Percentiles rank a stretch among this genome's conserved stretches.
phyloP scores from a whole-genome alignment of 2,329 filamentous ascomycete species.

The Calonectria pauciramosa region DNA sequence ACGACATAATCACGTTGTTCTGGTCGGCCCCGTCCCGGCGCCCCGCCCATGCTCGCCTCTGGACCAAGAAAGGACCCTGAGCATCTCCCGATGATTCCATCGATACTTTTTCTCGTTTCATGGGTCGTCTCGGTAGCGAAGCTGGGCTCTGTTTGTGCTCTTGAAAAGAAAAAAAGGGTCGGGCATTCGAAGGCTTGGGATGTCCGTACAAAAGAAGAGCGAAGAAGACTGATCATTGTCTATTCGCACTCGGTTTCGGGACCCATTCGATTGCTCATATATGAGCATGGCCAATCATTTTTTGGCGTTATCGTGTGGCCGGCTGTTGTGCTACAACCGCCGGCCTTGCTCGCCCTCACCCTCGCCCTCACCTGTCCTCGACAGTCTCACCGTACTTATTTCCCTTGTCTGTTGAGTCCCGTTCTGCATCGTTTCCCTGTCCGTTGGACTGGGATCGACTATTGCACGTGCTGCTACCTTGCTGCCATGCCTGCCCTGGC shows the following conservation, averaged over 20 bases:
- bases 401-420: slow-evolving; percentile 6
- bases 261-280: background rate
- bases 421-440: slow-evolving; percentile 18
- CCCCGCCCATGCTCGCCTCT: background rate
- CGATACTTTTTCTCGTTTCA: background rate
- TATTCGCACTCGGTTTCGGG: background rate
- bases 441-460: slow-evolving; percentile 17
- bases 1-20: slow-evolving; percentile 29
- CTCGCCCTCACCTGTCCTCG: slow-evolving; percentile 1
- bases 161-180: background rate
- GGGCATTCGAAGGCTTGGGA: background rate
- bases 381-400: background rate
- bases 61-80: slow-evolving; percentile 5
- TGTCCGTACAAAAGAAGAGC: background rate
- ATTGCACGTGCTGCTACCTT: slow-evolving; percentile 20
- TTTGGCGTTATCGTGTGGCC: background rate
- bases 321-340: background rate
- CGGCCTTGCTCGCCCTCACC: background rate
- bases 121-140: slow-evolving; percentile 19
- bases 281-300: background rate
- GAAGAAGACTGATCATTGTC: background rate
- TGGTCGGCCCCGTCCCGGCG: slow-evolving; percentile 12
- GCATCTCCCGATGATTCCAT: slow-evolving; percentile 13
- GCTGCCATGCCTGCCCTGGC: background rate
- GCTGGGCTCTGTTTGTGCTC: background rate